A percentile compares a stretch with the other conserved stretches of the same genome.
Conservation (phyloP, 345 rosid genomes). For the Gossypium bickii region DNA sequence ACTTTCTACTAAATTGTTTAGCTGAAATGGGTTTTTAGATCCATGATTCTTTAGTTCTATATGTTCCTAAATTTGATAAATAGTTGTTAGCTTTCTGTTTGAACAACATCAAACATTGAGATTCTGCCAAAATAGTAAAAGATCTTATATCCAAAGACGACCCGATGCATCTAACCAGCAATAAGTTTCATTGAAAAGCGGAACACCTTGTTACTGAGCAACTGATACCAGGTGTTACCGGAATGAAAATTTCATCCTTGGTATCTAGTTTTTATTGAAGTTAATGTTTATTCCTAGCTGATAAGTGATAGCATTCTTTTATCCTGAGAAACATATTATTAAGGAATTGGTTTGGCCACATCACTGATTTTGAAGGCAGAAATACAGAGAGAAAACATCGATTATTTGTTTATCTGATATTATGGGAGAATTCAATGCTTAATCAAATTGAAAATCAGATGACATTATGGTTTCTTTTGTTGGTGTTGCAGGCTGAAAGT, state of each 20-base stretch:
- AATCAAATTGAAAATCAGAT: not conserved
- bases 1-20: not conserved
- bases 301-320: not conserved
- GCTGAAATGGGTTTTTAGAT: constrained; percentile 3
- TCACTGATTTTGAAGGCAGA: not conserved
- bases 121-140: not conserved
- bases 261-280: not conserved
- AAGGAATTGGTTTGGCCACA: not conserved
- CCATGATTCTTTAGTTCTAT: not conserved
- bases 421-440: not conserved
- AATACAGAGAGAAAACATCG: not conserved
- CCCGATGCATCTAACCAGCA: not conserved
- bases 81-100: not conserved
- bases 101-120: not conserved
- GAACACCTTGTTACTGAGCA: no score
- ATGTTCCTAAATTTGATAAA: not conserved
- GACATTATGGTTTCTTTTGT: constrained; percentile 4
- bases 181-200: no score
- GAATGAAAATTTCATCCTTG: not conserved
- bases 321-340: constrained; percentile 2
- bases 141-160: not conserved
- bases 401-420: not conserved
- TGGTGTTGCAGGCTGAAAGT: constrained; percentile 67
- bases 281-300: not conserved
- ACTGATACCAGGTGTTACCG: not conserved